Percentiles rank a stretch among this genome's conserved stretches.
These are phyloP conservation scores for Edaphochlamys debaryana DNA, from an alignment of 139 green algal genomes.

Conservation along the genomic window DNA sequence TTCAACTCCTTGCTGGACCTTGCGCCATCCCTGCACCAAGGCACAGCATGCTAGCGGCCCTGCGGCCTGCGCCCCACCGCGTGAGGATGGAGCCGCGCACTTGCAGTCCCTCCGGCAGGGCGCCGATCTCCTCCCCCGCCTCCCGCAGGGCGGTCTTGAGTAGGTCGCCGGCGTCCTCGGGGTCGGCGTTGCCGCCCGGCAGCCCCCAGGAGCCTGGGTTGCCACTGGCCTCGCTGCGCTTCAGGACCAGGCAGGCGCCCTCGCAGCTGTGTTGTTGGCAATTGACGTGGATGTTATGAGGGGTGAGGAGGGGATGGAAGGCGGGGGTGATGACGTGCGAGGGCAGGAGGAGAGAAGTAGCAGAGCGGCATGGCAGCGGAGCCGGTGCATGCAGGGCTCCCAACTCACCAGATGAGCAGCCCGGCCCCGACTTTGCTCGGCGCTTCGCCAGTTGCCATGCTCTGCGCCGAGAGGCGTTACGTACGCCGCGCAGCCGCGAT, in stretches of 20 bases:
- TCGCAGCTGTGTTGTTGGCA: constrained; percentile 28
- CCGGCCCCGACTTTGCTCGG: constrained; percentile 54
- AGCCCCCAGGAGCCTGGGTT: constrained; percentile 70
- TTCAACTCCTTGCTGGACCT: too few relatives aligned
- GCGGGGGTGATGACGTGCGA: not conserved
- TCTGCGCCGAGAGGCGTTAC: too few relatives aligned
- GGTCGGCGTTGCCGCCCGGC: constrained; percentile 80
- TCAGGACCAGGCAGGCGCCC: constrained; percentile 61
- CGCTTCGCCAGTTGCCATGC: too few relatives aligned
- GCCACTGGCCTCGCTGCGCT: constrained; percentile 68
- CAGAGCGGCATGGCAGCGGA: not conserved
- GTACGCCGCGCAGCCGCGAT: too few relatives aligned
- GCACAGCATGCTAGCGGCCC: too few relatives aligned
- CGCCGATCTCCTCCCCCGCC: constrained; percentile 57
- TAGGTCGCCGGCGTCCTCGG: constrained; percentile 58
- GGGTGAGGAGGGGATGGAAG: not conserved
- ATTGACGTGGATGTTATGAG: too few relatives aligned
- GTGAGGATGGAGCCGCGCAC: constrained; percentile 39
- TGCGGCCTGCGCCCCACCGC: constrained; percentile 23
- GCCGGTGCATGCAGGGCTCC: too few relatives aligned
- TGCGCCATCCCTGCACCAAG: too few relatives aligned
- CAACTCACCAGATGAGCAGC: constrained; percentile 46
- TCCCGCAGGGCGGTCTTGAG: constrained; percentile 68
- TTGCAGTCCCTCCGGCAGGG: constrained; percentile 14
- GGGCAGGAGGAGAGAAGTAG: not conserved